Evolutionary conservation across 352 stramenopile genomes (phyloP).

Genomic region (Pythium plurisporium): DNA sequence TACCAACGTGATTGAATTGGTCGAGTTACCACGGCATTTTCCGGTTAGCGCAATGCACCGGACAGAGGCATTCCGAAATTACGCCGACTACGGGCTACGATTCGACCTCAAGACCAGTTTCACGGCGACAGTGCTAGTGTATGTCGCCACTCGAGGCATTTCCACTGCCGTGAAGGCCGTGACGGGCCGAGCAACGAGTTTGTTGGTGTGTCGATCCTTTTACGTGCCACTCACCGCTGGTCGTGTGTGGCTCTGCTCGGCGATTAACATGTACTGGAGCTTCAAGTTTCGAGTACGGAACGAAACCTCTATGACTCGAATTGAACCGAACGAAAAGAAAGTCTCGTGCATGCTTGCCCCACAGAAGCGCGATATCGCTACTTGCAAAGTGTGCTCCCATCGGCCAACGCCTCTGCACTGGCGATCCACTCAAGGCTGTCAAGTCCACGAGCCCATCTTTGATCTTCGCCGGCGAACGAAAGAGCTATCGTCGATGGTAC

Average conservation of each 20-base stretch:
- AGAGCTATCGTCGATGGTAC: conserved; percentile 25
- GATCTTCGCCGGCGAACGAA: conserved; percentile 18
- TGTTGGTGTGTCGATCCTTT: conserved; percentile 8
- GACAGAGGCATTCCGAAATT: neutral
- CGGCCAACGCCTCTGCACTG: conserved; percentile 14
- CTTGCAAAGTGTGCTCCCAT: conserved; percentile 6
- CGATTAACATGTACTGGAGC: no score
- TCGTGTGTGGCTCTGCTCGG: conserved; percentile 12
- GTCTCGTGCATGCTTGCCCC: no score
- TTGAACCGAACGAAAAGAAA: no score
- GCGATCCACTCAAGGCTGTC: conserved; percentile 17
- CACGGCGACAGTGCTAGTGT: neutral
- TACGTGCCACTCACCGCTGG: conserved; percentile 24
- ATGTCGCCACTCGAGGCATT: neutral
- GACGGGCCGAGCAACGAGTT: neutral
- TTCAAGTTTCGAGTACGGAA: no score
- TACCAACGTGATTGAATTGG: conserved; percentile 6
- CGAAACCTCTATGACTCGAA: no score
- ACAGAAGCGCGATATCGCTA: no score
- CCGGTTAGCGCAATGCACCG: neutral
- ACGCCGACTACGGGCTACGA: neutral
- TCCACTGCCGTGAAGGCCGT: neutral
- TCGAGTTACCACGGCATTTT: conserved; percentile 2
- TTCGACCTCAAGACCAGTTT: conserved; percentile 12
- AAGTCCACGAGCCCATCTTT: conserved; percentile 13